A percentile compares a stretch with the other conserved stretches of the same genome.
Conservation (phyloP, 495 filamentous ascomycete genomes). For the Penicillium fimorum region DNA sequence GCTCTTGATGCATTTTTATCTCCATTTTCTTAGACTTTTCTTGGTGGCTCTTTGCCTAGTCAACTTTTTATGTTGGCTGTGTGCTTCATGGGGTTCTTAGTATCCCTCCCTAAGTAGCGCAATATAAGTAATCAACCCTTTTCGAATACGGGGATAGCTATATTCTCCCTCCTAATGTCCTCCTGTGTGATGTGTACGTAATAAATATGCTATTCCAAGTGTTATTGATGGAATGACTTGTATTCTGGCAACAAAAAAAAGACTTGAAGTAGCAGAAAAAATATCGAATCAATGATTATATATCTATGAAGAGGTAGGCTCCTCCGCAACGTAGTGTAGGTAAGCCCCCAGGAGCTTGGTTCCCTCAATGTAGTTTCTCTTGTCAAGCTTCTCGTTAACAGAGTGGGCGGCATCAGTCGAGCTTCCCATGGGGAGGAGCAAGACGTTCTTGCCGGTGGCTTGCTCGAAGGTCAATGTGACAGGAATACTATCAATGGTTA, state of each 20-base stretch:
- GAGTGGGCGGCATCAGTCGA: conserved; percentile 95
- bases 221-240: neutral
- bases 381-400: conserved; percentile 97
- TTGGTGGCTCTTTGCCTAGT: conserved; percentile 4
- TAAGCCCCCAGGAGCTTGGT: conserved; percentile 94
- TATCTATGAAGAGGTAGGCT: conserved; percentile 51
- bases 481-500: conserved; percentile 67
- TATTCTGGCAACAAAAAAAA: neutral
- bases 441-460: conserved; percentile 96
- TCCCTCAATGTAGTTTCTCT: conserved; percentile 97
- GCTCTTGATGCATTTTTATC: conserved; percentile 19
- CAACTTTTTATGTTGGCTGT: neutral
- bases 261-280: neutral
- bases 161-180: neutral
- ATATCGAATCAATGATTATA: neutral
- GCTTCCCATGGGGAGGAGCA: conserved; percentile 94
- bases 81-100: neutral
- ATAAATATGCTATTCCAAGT: neutral
- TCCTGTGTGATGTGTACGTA: neutral
- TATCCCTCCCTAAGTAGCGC: neutral
- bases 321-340: conserved; percentile 92
- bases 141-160: neutral
- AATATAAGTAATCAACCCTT: neutral
- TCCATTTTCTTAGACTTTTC: conserved; percentile 8
- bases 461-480: conserved; percentile 97